Conservation (phyloP, 345 rosid genomes). For the Populus alba region DNA sequence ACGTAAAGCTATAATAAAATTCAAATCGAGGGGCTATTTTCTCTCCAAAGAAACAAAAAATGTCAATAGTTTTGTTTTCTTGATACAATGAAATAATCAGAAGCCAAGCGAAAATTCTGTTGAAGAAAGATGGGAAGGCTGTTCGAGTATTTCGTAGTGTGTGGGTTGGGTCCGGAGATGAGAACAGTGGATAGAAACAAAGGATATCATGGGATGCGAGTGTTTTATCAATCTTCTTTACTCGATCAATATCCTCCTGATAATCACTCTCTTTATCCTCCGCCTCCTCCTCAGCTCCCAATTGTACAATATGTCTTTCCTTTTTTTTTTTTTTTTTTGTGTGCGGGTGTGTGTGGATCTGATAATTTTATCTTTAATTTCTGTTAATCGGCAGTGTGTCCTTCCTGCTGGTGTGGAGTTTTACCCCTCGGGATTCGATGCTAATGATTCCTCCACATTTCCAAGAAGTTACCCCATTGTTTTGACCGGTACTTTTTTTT, state of each 20-base stretch:
- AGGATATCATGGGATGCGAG: constrained; percentile 70
- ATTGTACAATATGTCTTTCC: constrained; percentile 43
- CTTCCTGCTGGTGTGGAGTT: constrained; percentile 90
- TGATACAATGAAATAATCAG: no score
- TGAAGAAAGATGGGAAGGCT: constrained; percentile 47
- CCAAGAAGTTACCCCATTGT: constrained; percentile 97
- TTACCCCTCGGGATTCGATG: constrained; percentile 64
- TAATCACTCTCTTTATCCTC: constrained; percentile 64
- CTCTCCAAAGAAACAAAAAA: no score
- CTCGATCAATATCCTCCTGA: constrained; percentile 86
- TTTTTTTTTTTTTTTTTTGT: neutral
- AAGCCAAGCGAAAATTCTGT: neutral
- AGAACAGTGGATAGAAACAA: constrained; percentile 79
- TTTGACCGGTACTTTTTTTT: constrained; percentile 58
- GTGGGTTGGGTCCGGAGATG: constrained; percentile 93
- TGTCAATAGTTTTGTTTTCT: no score
- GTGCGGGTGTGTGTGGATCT: neutral
- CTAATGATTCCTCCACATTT: constrained; percentile 52
- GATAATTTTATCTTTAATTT: neutral
- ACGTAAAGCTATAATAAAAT: no score
- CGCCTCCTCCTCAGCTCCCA: constrained; percentile 95
- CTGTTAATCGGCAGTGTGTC: constrained; percentile 55
- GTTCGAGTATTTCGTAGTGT: constrained; percentile 93
- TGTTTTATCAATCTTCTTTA: constrained; percentile 62
- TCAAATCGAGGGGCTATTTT: no score